Conservation (phyloP, 2,329 filamentous ascomycete genomes). For the Graphium sp. region DNA sequence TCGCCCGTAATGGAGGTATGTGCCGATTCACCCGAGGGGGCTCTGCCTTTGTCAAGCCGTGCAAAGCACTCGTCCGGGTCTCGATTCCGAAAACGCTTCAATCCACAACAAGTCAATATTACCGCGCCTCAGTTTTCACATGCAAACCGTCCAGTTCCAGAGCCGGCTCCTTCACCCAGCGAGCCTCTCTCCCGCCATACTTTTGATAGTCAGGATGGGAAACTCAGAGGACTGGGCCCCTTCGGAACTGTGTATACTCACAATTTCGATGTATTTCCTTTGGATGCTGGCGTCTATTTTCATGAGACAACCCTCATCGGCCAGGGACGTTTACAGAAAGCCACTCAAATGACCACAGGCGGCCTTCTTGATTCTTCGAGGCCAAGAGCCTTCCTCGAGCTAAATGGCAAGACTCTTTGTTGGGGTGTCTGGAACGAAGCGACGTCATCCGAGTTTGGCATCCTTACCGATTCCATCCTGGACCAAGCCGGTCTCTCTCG, state of each 20-base stretch:
- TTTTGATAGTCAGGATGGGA: constrained; percentile 8
- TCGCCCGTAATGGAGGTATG: no score
- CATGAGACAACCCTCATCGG: constrained; percentile 43
- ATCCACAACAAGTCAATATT: constrained; percentile 27
- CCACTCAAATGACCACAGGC: no score
- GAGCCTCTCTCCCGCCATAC: constrained; percentile 3
- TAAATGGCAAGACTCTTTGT: constrained; percentile 29
- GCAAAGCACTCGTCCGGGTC: constrained; percentile 7
- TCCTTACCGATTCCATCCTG: constrained; percentile 40
- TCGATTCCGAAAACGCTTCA: constrained; percentile 24
- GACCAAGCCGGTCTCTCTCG: no score
- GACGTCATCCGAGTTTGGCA: constrained; percentile 43
- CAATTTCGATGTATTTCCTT: constrained; percentile 45
- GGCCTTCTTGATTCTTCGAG: no score
- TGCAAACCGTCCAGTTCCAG: constrained; percentile 31
- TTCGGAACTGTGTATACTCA: constrained; percentile 44
- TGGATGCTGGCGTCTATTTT: constrained; percentile 38
- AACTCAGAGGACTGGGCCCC: constrained; percentile 35
- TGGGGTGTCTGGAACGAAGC: constrained; percentile 42
- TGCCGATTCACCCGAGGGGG: no score
- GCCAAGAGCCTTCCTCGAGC: constrained; percentile 20
- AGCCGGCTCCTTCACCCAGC: constrained; percentile 5
- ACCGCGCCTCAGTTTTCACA: constrained; percentile 33
- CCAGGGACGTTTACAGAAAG: constrained; percentile 27
- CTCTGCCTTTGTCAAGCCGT: constrained; percentile 2